A percentile compares a stretch with the other conserved stretches of the same genome.
Evolutionary conservation across 345 rosid species (phyloP).

Genomic region (Abelmoschus esculentus): DNA sequence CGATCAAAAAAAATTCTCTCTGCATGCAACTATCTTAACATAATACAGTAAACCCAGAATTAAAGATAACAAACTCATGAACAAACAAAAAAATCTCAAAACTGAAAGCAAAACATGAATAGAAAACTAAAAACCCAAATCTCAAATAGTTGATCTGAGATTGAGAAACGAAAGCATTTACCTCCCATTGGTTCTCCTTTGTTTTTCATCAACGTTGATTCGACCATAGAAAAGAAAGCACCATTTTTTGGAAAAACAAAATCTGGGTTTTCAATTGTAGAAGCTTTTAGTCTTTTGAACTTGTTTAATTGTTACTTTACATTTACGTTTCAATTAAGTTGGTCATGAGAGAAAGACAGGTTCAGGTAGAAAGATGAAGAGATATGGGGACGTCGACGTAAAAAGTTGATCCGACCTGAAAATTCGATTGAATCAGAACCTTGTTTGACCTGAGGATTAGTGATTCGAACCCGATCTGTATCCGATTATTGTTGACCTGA

Average conservation of each 20-base stretch:
- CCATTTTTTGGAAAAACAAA: constrained; percentile 16
- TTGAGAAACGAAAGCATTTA: constrained; percentile 9
- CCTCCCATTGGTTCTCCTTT: constrained; percentile 29
- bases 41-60: not conserved
- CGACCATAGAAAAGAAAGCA: constrained; percentile 14
- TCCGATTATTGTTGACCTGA: too few relatives aligned
- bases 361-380: too few relatives aligned
- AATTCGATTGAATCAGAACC: too few relatives aligned
- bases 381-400: too few relatives aligned
- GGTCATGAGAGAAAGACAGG: not conserved
- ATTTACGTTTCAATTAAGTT: constrained; percentile 3
- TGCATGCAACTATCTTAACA: not conserved
- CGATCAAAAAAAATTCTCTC: not conserved
- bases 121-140: not conserved
- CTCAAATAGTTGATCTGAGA: constrained; percentile 10
- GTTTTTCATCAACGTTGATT: constrained; percentile 6
- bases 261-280: constrained; percentile 8
- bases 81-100: constrained; percentile 6
- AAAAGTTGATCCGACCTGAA: too few relatives aligned
- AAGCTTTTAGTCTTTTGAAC: not conserved
- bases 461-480: too few relatives aligned
- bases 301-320: not conserved
- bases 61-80: not conserved
- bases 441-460: too few relatives aligned
- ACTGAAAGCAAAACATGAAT: not conserved